Evolutionary conservation across 2,329 filamentous ascomycete genomes (phyloP).

Genomic region (Onygenales sp.): DNA sequence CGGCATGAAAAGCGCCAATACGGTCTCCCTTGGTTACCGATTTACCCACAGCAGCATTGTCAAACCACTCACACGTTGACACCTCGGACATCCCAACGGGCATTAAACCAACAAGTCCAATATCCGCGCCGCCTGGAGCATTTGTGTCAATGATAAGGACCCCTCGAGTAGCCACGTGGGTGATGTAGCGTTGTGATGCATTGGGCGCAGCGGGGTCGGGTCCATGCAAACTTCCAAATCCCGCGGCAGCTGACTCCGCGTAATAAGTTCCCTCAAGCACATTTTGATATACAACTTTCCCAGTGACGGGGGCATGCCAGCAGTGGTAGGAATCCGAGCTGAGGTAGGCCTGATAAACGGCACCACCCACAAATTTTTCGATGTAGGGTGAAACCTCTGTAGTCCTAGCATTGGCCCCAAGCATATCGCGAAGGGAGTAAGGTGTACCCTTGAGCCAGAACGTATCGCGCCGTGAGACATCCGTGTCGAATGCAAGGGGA

Average conservation of each 20-base stretch:
- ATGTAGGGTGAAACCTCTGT: conserved; percentile 36
- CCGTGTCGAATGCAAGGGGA: conserved; percentile 42
- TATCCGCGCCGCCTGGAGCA: conserved; percentile 49
- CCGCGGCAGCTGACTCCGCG: conserved; percentile 48
- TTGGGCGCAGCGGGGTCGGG: conserved; percentile 16
- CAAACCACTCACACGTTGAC: conserved; percentile 61
- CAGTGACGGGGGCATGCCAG: conserved; percentile 61
- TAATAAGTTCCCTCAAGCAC: conserved; percentile 59
- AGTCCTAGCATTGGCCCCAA: conserved; percentile 44
- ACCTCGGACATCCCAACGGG: conserved; percentile 71
- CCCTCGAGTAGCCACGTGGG: conserved; percentile 57
- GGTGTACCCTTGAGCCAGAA: conserved; percentile 64
- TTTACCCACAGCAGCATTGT: conserved; percentile 48
- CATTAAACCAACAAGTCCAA: conserved; percentile 62
- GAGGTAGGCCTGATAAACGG: conserved; percentile 62
- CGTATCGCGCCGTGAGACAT: conserved; percentile 46
- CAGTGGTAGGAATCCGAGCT: conserved; percentile 60
- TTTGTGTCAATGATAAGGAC: conserved; percentile 54
- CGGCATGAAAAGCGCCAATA: conserved; percentile 72
- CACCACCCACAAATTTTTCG: conserved; percentile 41
- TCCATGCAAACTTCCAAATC: conserved; percentile 27
- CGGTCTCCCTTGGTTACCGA: conserved; percentile 60
- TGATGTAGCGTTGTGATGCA: conserved; percentile 56
- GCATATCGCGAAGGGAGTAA: conserved; percentile 57
- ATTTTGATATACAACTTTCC: conserved; percentile 49